Base-by-base conservation (phyloP, 371 early-diverging fungal genomes). In the Coemansia sp. region DNA sequence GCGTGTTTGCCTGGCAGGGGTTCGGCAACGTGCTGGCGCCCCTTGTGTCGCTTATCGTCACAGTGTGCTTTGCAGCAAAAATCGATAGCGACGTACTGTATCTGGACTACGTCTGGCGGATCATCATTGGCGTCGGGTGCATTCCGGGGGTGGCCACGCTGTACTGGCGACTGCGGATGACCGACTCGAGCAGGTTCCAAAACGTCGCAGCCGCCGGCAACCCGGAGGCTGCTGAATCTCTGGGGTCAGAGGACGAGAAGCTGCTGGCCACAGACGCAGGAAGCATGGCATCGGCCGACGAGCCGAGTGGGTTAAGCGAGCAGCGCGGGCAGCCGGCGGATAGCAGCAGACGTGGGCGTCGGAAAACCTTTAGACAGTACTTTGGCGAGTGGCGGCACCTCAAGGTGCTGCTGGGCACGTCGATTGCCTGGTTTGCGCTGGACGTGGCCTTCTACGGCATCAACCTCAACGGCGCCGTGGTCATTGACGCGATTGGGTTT, bases 1-100 rank as follows among this genome's bases (percentile, higher is more conserved):
- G 88, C 26, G 92, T 94, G 42, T 95, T 94, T 79, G 84, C 93
- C 57, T 94, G 92, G 91, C 94, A 94, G 79, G 94, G 94, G 50
- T 81, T 94, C 54, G 95, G 95, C 51, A 89, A 90, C 63, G 76
- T 95, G 52, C 72, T 88, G 48, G 90, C 92, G 39, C 85, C 89
- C 10, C 76, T 93, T 14, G 87, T 91, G 35, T 59, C 58, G 14
- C 58, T 87, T 33, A 75, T 92, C 11, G 68, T 88, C 34, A 68
- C 81, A 5, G 81, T 93, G 30, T 84, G 86, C 38, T 88, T 89
- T 83, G 86, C 88, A 78, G 49, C 68, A 62, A 65, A 72, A 54
- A 86, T 94, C 72, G 76, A 76, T 43, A 77, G 69, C 7, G 86
- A 91, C 76, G 76, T 79, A 4, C 76, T 77, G 65, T 81, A 88